Conservation (phyloP, 768 basidiomycete species). For the Hypholoma sublateritium region DNA sequence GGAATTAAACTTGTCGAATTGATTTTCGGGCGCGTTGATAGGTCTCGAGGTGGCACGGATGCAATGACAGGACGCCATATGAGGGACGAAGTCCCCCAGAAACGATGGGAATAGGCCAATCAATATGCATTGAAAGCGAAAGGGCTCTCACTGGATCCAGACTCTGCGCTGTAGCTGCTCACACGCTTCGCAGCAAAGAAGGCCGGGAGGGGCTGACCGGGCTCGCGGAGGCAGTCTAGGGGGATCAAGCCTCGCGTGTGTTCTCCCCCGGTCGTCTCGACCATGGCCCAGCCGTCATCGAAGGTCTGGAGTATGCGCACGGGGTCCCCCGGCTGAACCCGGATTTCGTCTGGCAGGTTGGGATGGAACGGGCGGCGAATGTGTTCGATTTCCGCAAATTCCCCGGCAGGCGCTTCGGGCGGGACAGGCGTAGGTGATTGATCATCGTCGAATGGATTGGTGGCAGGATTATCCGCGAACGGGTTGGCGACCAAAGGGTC, state of each 20-base stretch:
- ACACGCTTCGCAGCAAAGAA: conserved; percentile 52
- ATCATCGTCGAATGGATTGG: conserved; percentile 16
- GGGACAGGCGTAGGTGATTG: not conserved
- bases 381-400: conserved; percentile 43
- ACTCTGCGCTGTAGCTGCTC: conserved; percentile 29
- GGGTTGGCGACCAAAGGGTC: conserved; percentile 4
- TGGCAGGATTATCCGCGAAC: conserved; percentile 10
- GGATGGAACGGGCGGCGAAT: conserved; percentile 58
- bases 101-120: not conserved
- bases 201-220: conserved; percentile 43
- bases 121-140: conserved; percentile 4
- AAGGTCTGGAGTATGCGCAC: conserved; percentile 56
- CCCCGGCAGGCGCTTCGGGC: conserved; percentile 1
- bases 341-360: conserved; percentile 58
- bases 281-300: conserved; percentile 72
- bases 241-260: conserved; percentile 55
- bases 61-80: not conserved
- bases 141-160: conserved; percentile 4
- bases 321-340: conserved; percentile 47
- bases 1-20: no score
- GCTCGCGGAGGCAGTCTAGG: conserved; percentile 62
- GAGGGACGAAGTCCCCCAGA: not conserved
- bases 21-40: no score
- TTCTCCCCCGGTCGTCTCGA: conserved; percentile 23
- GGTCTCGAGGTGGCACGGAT: not conserved